Evolutionary conservation across 2,329 filamentous ascomycete species (phyloP).

Genomic region (Onygenales sp.): DNA sequence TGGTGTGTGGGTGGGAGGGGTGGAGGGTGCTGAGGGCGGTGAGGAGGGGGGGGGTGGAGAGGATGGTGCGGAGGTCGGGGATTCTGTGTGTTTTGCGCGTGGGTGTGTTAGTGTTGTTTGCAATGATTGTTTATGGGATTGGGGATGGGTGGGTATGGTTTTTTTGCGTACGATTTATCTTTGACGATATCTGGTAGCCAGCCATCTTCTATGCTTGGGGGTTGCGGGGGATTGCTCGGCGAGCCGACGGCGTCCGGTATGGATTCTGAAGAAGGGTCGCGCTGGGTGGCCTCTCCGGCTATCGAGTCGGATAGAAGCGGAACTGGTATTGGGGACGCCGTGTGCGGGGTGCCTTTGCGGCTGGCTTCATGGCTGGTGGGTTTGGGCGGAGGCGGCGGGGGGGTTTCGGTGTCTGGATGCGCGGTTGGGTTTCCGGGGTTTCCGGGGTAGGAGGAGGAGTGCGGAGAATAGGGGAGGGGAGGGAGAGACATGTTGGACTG

Average conservation of each 20-base stretch:
- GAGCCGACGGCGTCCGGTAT: conserved; percentile 9
- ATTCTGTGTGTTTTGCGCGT: conserved; percentile 16
- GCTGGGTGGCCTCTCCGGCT: conserved; percentile 16
- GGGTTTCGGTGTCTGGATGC: conserved; percentile 38
- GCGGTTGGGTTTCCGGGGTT: background rate
- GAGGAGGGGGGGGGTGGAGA: conserved; percentile 60
- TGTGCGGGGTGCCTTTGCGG: conserved; percentile 54
- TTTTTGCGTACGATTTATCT: conserved; percentile 64
- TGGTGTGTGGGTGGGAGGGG: conserved; percentile 58
- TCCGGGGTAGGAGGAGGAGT: conserved; percentile 16
- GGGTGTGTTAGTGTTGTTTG: conserved; percentile 1
- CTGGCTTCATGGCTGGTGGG: conserved; percentile 60
- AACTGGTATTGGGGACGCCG: conserved; percentile 35
- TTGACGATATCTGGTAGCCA: conserved; percentile 72
- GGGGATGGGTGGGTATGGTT: background rate
- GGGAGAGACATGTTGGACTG: conserved; percentile 18
- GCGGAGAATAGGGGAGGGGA: conserved; percentile 16
- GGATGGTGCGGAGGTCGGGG: conserved; percentile 60
- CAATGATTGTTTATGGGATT: conserved; percentile 6
- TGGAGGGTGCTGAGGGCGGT: conserved; percentile 68
- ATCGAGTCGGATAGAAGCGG: conserved; percentile 30
- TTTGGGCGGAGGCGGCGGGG: conserved; percentile 64
- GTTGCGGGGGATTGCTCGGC: conserved; percentile 16
- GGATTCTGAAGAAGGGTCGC: conserved; percentile 6
- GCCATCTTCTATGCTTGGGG: conserved; percentile 43